These are phyloP conservation scores for Magnusiomyces suaveolens DNA, from an alignment of 1,139 yeast genomes.

Conservation along the genomic window DNA sequence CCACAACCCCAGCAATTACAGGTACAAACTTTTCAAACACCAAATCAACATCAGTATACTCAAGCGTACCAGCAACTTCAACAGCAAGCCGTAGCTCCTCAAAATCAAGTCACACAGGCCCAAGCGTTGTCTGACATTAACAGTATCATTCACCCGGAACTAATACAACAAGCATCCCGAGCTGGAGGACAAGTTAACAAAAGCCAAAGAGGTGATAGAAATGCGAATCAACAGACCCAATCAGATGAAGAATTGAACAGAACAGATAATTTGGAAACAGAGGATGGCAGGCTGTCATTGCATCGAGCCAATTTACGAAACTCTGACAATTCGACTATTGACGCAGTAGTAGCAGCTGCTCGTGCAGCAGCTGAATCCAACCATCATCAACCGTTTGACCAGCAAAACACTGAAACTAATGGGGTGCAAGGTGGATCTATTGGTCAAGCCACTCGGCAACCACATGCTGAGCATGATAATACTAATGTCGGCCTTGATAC, in stretches of 20 bases:
- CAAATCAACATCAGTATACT: slow-evolving; percentile 21
- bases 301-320: no score
- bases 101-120: background rate
- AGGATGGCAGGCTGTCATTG: no score
- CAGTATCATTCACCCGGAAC: slow-evolving; percentile 3
- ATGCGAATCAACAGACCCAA: no score
- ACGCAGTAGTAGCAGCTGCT: no score
- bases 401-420: no score
- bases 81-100: slow-evolving; percentile 9
- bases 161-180: background rate
- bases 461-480: no score
- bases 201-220: background rate
- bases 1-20: background rate
- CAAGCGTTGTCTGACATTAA: background rate
- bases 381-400: no score
- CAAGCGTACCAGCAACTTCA: slow-evolving; percentile 17
- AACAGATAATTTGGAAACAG: background rate
- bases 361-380: no score
- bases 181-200: background rate
- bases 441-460: no score
- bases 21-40: slow-evolving; percentile 16
- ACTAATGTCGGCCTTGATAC: no score
- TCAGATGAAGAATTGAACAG: background rate
- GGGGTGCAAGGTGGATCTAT: no score
- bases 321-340: no score